A percentile compares a stretch with the other conserved stretches of the same genome.
Evolutionary conservation across 305 asterid species (phyloP).

Genomic region (Rubia tinctorum): DNA sequence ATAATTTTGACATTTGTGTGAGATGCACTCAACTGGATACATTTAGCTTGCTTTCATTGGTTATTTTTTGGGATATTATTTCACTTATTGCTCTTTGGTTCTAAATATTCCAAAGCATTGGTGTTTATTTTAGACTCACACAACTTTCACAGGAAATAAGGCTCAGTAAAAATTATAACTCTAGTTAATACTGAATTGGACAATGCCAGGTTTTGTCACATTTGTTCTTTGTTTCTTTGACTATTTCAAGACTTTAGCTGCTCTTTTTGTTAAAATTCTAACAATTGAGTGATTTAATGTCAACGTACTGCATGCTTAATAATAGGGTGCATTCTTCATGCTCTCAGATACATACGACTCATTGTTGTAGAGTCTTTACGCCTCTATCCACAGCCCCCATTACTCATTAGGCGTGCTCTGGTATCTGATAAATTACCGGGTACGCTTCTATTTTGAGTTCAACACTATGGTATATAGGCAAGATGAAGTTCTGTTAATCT

Average conservation of each 20-base stretch:
- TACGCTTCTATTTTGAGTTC: conserved; percentile 21
- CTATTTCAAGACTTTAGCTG: background rate
- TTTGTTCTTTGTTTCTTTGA: background rate
- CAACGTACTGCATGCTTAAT: background rate
- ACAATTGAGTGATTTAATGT: background rate
- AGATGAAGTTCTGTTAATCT: background rate
- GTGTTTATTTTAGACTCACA: background rate
- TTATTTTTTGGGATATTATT: background rate
- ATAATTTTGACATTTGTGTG: background rate
- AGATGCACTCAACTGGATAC: background rate
- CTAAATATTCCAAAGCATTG: background rate
- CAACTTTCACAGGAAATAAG: background rate
- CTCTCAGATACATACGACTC: conserved; percentile 78
- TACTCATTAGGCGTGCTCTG: conserved; percentile 95
- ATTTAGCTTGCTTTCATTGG: background rate
- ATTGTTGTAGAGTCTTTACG: conserved; percentile 86
- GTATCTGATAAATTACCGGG: conserved; percentile 76
- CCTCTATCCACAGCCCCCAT: conserved; percentile 93
- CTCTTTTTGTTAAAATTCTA: background rate
- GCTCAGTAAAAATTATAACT: background rate
- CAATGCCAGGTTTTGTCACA: background rate
- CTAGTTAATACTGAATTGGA: background rate
- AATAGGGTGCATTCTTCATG: conserved; percentile 9
- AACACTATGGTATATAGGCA: background rate
- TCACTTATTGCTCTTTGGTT: background rate